A percentile compares a stretch with the other conserved stretches of the same genome.
phyloP scores from a whole-genome alignment of 2,329 filamentous ascomycete genomes.

The Fusarium nodosum region DNA sequence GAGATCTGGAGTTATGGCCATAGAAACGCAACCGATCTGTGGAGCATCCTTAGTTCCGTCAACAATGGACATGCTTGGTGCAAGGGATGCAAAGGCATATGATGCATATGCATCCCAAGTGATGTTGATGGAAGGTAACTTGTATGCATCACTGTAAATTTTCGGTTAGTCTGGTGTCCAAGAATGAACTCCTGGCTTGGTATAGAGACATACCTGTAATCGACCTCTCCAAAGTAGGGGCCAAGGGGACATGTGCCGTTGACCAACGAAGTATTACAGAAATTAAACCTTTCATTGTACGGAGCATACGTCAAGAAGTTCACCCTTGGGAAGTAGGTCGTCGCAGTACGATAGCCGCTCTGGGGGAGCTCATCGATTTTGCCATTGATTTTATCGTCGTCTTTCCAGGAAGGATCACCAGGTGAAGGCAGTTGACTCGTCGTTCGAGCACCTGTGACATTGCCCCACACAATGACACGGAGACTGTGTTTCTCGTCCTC shows the following conservation, averaged over 20 bases:
- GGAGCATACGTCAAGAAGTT: conserved; percentile 84
- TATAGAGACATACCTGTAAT: conserved; percentile 52
- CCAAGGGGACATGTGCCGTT: conserved; percentile 80
- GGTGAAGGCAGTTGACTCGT: conserved; percentile 70
- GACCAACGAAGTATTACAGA: conserved; percentile 73
- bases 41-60: conserved; percentile 76
- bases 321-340: conserved; percentile 79
- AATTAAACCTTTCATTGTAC: conserved; percentile 67
- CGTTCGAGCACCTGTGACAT: conserved; percentile 82
- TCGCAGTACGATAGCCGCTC: conserved; percentile 67
- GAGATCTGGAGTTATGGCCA: conserved; percentile 86
- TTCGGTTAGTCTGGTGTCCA: conserved; percentile 18
- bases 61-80: conserved; percentile 78
- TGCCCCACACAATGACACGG: conserved; percentile 86
- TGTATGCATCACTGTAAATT: conserved; percentile 53
- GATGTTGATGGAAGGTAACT: conserved; percentile 80
- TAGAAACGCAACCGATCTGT: conserved; percentile 82
- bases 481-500: conserved; percentile 72
- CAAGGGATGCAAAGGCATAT: conserved; percentile 88
- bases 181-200: background rate
- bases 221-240: conserved; percentile 73
- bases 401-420: conserved; percentile 71
- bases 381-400: conserved; percentile 72
- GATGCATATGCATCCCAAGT: conserved; percentile 81
- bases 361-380: conserved; percentile 80